Conservation (phyloP, 2,329 filamentous ascomycete genomes). For the Allantophomopsis lycopodina region DNA sequence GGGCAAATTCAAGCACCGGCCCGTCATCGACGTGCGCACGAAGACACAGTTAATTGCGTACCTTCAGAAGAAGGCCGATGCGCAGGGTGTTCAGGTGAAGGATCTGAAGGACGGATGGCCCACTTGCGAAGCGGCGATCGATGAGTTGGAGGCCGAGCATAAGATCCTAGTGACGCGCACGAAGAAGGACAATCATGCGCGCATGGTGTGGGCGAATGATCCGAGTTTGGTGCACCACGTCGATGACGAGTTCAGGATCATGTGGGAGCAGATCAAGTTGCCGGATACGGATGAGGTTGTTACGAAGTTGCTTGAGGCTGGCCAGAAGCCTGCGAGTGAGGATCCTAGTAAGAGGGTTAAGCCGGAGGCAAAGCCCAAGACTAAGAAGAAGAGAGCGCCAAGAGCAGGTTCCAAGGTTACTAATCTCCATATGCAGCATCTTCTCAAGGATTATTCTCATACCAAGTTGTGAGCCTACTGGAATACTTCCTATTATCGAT, state of each 20-base stretch:
- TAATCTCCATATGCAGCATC: constrained; percentile 20
- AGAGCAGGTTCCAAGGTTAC: constrained; percentile 19
- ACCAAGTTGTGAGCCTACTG: constrained; percentile 10
- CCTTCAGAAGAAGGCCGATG: constrained; percentile 70
- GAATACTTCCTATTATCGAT: background rate
- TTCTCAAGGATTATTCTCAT: constrained; percentile 16
- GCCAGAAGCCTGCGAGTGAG: constrained; percentile 22
- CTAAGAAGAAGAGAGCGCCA: constrained; percentile 20
- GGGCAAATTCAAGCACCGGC: constrained; percentile 72
- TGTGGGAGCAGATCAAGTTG: constrained; percentile 72
- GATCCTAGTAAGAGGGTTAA: constrained; percentile 21
- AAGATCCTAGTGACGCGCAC: constrained; percentile 76
- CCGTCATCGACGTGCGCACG: constrained; percentile 70
- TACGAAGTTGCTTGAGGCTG: constrained; percentile 22
- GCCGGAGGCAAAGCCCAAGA: constrained; percentile 18
- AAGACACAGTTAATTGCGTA: constrained; percentile 66
- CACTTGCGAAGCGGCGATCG: constrained; percentile 66
- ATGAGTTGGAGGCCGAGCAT: constrained; percentile 63
- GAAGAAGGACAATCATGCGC: constrained; percentile 81
- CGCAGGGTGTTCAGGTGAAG: constrained; percentile 69
- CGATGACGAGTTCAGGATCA: constrained; percentile 68
- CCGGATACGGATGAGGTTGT: constrained; percentile 34
- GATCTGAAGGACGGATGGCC: constrained; percentile 96
- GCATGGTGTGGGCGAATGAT: constrained; percentile 83
- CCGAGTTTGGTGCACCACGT: constrained; percentile 61